A percentile compares a stretch with the other conserved stretches of the same genome.
Conservation (phyloP, 140 eudicot species). For the Anethum foeniculum region DNA sequence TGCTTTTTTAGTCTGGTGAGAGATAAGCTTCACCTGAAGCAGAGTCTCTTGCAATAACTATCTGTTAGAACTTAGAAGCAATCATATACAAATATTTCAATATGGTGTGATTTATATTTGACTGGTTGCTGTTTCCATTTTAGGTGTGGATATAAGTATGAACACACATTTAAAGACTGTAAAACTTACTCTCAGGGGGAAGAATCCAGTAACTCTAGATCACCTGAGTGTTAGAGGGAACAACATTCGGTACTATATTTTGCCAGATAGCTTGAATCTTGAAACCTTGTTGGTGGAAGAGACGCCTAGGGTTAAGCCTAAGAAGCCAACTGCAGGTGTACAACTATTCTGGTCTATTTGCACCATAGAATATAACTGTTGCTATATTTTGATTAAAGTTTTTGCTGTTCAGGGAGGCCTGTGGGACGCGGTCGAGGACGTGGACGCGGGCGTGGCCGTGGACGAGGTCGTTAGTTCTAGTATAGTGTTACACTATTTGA, state of each 20-base stretch:
- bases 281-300: conserved; percentile 61
- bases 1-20: background rate
- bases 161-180: conserved; percentile 65
- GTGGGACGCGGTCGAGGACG: conserved; percentile 60
- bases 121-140: background rate
- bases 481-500: conserved; percentile 6
- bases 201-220: conserved; percentile 53
- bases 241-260: conserved; percentile 52
- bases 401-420: conserved; percentile 30
- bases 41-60: background rate
- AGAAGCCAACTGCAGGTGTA: conserved; percentile 62
- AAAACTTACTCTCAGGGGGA: conserved; percentile 51
- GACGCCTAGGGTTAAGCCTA: conserved; percentile 62
- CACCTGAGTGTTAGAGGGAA: conserved; percentile 65
- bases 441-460: conserved; percentile 66
- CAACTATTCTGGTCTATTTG: background rate
- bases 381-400: background rate
- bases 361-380: background rate
- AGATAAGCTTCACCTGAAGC: background rate
- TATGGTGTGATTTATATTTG: background rate
- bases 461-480: conserved; percentile 47
- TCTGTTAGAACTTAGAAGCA: background rate
- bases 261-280: conserved; percentile 64
- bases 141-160: conserved; percentile 66
- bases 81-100: background rate